Evolutionary conservation across 257 asterid species (phyloP).

Genomic region (Cordia subcordata): DNA sequence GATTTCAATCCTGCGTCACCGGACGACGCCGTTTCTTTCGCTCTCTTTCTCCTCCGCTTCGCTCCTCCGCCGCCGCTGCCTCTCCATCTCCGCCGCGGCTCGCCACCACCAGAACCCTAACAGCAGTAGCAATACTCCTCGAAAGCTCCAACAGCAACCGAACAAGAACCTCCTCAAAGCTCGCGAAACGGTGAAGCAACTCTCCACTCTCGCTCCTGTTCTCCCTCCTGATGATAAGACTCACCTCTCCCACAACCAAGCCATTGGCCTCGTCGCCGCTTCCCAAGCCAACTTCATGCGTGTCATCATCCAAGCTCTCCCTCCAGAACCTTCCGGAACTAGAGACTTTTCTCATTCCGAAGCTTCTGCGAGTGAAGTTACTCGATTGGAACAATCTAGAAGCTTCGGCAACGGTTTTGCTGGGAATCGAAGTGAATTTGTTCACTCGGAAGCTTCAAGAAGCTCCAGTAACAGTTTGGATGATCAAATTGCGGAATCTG

Average conservation of each 20-base stretch:
- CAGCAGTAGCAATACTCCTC: slow-evolving; percentile 26
- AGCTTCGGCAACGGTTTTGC: not conserved
- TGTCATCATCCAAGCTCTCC: slow-evolving; percentile 57
- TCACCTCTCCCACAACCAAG: slow-evolving; percentile 55
- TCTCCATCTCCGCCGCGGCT: slow-evolving; percentile 28
- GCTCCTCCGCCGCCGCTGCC: slow-evolving; percentile 26
- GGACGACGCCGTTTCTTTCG: slow-evolving; percentile 21
- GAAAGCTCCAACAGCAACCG: slow-evolving; percentile 59
- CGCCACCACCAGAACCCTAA: slow-evolving; percentile 30
- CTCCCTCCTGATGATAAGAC: slow-evolving; percentile 52
- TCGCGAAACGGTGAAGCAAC: slow-evolving; percentile 60
- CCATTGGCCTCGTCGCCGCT: slow-evolving; percentile 77
- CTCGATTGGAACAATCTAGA: too few species aligned
- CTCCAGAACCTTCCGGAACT: slow-evolving; percentile 12
- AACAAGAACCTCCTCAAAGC: slow-evolving; percentile 59
- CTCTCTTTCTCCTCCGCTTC: slow-evolving; percentile 22
- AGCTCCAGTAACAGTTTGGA: slow-evolving; percentile 1
- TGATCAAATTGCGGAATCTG: not conserved
- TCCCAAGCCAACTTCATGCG: slow-evolving; percentile 98
- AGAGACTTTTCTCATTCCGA: not conserved
- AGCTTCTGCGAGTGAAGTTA: too few species aligned
- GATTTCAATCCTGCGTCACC: slow-evolving; percentile 38
- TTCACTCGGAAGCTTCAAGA: slow-evolving; percentile 3
- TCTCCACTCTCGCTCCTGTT: slow-evolving; percentile 59
- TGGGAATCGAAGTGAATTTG: not conserved